phyloP scores from a whole-genome alignment of 2,329 filamentous ascomycete species.

The Pseudogymnoascus sp. region DNA sequence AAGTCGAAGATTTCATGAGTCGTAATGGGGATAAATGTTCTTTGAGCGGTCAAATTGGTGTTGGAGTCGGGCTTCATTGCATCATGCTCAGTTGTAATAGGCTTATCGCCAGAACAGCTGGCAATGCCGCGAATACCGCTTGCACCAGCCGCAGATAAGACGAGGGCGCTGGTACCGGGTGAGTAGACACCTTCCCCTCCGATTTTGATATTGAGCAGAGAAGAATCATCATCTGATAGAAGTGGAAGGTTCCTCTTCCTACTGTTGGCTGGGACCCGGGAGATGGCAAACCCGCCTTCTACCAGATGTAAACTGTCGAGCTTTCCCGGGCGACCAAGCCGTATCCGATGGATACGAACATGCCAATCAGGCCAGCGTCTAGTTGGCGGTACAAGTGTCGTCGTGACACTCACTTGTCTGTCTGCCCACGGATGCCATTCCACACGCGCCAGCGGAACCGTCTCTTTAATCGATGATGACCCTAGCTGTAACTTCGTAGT shows the following conservation, averaged over 20 bases:
- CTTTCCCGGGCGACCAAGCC: not conserved
- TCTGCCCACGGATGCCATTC: conserved; percentile 12
- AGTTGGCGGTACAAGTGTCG: conserved; percentile 14
- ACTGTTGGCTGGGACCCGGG: not conserved
- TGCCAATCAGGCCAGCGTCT: conserved; percentile 16
- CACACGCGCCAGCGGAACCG: not conserved
- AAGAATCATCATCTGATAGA: not conserved
- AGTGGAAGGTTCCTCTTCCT: not conserved
- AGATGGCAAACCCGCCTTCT: conserved; percentile 15
- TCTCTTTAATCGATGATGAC: not conserved
- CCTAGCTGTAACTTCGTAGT: not conserved
- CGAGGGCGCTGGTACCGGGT: not conserved
- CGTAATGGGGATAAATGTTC: conserved; percentile 12
- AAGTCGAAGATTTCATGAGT: conserved; percentile 7
- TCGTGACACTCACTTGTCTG: conserved; percentile 9
- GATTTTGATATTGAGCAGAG: not conserved
- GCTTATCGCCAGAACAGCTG: not conserved
- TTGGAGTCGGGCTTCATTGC: conserved; percentile 13
- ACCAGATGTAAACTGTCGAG: not conserved
- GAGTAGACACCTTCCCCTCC: not conserved
- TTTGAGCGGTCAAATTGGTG: conserved; percentile 13
- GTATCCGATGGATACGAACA: conserved; percentile 13
- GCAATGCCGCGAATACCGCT: not conserved
- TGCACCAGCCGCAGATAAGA: conserved; percentile 8
- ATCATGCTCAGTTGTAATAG: not conserved